These are phyloP conservation scores for Tolypocladium sp. DNA, from an alignment of 2,329 filamentous ascomycete species.

Conservation along the genomic window DNA sequence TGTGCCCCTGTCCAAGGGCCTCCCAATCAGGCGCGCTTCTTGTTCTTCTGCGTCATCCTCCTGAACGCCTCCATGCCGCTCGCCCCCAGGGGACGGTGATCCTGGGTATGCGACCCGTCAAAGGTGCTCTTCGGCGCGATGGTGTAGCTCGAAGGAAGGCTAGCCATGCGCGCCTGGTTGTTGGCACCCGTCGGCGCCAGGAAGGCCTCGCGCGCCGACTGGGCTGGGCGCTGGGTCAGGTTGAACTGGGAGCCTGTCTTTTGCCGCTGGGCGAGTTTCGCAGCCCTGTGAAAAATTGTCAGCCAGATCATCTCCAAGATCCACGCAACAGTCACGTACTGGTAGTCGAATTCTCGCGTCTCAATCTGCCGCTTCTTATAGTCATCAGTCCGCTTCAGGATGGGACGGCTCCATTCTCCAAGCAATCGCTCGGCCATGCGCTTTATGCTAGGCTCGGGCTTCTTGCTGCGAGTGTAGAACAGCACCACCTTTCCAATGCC, in stretches of 20 bases:
- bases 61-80: conserved; percentile 56
- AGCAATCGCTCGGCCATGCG: conserved; percentile 87
- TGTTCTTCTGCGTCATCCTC: conserved; percentile 56
- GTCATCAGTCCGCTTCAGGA: conserved; percentile 87
- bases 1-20: background rate
- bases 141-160: conserved; percentile 47
- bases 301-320: background rate
- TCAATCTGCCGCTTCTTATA: conserved; percentile 75
- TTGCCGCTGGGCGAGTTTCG: conserved; percentile 41
- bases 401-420: conserved; percentile 90
- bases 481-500: conserved; percentile 94
- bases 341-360: conserved; percentile 54
- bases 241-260: conserved; percentile 39
- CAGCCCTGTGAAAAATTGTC: conserved; percentile 30
- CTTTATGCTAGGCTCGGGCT: conserved; percentile 81
- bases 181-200: conserved; percentile 45
- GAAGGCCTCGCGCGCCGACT: conserved; percentile 33
- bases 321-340: conserved; percentile 32
- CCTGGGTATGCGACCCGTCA: conserved; percentile 38
- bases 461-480: conserved; percentile 94
- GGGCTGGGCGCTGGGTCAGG: conserved; percentile 39
- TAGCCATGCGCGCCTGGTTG: conserved; percentile 48
- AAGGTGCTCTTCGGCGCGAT: conserved; percentile 55
- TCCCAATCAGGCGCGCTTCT: conserved; percentile 31
- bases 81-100: conserved; percentile 53